Base-by-base conservation (phyloP, 163 green algal species). In the Scenedesmus sp. region DNA sequence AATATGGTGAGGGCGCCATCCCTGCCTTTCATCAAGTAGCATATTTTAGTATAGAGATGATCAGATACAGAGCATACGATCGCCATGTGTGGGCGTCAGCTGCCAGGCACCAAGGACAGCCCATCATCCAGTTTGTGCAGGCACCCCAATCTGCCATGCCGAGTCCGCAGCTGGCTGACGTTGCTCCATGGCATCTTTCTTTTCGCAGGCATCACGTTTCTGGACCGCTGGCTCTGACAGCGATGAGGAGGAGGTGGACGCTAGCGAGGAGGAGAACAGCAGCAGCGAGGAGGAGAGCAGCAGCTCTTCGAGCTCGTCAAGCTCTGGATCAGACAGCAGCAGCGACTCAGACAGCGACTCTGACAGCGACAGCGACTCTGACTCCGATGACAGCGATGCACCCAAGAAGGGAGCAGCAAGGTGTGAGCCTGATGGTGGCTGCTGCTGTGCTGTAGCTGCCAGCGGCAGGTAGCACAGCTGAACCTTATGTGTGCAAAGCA, bases 171-270 rank as follows among this genome's bases (percentile, higher is more conserved):
- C 2, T 76, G 74, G 74, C 74, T 82, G 74, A 82, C n/a, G 8
- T 82, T 82, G 8, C 10, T 23, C n/a, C 5, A 76, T 57, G n/a
- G n/a, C 55, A 20, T 18, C 4, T 5, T 82, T 7, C 1, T 56
- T 82, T 18, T 26, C 54, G 88, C 88, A 92, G 91, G 91, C 91
- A n/a, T 97, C 95, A 56, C 95, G 96, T 88, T 99, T 99, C 94
- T 99, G 97, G 97, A 94, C 94, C 9, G 91, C 93, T 55, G 93
- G 93, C 26, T 96, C 93, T 76, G 95, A 94, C 70, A 96, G 97
- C 73, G 96, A 98, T 86, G 96, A 97, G 76, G 95, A 96, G 57
- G 96, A 97, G 84, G 93, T 96, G 82, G 92, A 81, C 86, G 86
- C 7, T 87, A 89, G 15, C 88, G 91, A 91, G 52, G 90, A 93